Base-by-base conservation (phyloP, 805 yeast species). In the Hanseniaspora vineae region DNA sequence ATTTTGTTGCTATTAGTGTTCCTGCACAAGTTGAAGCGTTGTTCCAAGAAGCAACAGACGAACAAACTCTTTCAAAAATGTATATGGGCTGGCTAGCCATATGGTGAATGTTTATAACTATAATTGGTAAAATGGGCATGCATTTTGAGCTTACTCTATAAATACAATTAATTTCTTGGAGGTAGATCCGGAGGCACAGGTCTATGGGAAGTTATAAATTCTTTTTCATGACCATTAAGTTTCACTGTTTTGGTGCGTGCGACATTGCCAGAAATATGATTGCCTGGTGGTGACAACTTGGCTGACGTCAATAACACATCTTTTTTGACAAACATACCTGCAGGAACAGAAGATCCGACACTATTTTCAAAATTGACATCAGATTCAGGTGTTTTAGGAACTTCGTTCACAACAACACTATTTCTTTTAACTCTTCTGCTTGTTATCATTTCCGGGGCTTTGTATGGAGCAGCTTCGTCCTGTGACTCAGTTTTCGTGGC, bases 61-160 rank as follows among this genome's bases (percentile, higher is more conserved):
- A 68, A 5, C 85, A 80, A 43, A 80, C 81, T 52, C 65, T 92
- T 42, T 72, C 85, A 31, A 82, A 75, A 54, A 90, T 92, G 98
- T 92, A 86, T 63, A 78, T 84, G 23, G 99, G 99, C 2, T 92
- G 99, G 99, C 69, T 78, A 65, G 76, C 92, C 9, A 80, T 81
- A 62, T 71, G 81, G 69, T 79, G 59, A 56, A n/a, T 19, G 12
- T 14, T 31, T 15, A n/a, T n/a, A n/a, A n/a, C n/a, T n/a, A n/a
- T n/a, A n/a, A n/a, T n/a, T n/a, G n/a, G n/a, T n/a, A n/a, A n/a
- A n/a, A n/a, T n/a, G n/a, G n/a, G 8, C 8, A 23, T 23, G 8
- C 8, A 23, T 23, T 23, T 23, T 23, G 29, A 23, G 8, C 8
- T 23, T 23, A 23, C 29, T 23, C 6, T 23, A 23, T 23, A 23